A percentile compares a stretch with the other conserved stretches of the same genome.
phyloP scores from a whole-genome alignment of 2,329 filamentous ascomycete species.

The Xylaria sp. region DNA sequence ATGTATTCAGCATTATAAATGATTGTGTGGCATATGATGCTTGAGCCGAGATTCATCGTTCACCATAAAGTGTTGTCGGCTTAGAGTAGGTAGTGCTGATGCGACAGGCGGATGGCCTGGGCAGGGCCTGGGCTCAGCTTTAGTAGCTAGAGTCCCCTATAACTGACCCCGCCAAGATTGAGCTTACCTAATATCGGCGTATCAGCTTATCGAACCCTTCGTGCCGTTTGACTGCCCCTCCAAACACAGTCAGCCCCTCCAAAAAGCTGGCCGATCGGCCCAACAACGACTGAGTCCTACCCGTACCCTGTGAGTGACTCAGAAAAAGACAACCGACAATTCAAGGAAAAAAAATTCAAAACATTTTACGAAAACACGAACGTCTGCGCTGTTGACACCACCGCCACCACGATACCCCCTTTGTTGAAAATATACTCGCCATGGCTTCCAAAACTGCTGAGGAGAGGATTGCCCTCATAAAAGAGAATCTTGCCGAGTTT shows the following conservation, averaged over 20 bases:
- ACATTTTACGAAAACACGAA: background rate
- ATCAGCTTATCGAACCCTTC: slow-evolving; percentile 9
- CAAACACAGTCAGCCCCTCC: too few relatives aligned
- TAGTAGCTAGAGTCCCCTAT: too few relatives aligned
- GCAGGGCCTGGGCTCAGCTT: too few relatives aligned
- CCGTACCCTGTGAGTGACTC: background rate
- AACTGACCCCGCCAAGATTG: too few relatives aligned
- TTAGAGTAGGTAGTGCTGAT: too few relatives aligned
- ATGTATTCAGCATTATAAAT: too few relatives aligned
- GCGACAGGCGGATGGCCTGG: too few relatives aligned
- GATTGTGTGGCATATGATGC: too few relatives aligned
- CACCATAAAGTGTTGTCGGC: too few relatives aligned
- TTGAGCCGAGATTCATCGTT: too few relatives aligned
- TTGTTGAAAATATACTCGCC: too few relatives aligned
- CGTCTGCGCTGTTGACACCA: too few relatives aligned
- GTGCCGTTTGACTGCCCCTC: slow-evolving; percentile 5
- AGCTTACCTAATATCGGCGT: background rate
- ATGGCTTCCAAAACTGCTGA: slow-evolving; percentile 44
- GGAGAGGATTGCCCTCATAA: slow-evolving; percentile 76
- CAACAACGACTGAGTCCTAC: background rate
- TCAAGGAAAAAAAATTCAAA: background rate
- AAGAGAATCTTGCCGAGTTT: slow-evolving; percentile 79
- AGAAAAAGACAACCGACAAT: background rate
- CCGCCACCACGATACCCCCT: background rate
- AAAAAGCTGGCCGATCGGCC: slow-evolving; percentile 8